These are phyloP conservation scores for Penicillium concentricum DNA, from an alignment of 2,329 filamentous ascomycete genomes.

Conservation along the genomic window DNA sequence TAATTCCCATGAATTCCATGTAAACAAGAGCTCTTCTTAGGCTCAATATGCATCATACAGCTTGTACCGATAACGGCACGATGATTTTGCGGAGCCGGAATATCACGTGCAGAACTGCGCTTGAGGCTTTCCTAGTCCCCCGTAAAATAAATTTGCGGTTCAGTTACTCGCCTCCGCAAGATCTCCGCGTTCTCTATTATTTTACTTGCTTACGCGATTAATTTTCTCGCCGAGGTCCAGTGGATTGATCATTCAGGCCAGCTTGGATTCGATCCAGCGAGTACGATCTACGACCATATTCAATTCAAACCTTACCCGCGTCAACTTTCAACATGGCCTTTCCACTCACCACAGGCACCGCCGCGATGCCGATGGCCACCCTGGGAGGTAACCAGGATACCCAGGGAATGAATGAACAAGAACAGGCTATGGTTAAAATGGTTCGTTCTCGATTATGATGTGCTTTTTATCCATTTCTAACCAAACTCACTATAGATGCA, in stretches of 20 bases:
- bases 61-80: neutral
- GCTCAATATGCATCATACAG: neutral
- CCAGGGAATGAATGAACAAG: slow-evolving; percentile 47
- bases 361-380: slow-evolving; percentile 30
- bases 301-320: neutral
- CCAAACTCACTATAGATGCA: slow-evolving; percentile 60
- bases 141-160: slow-evolving; percentile 37
- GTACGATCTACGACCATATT: neutral
- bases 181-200: slow-evolving; percentile 21
- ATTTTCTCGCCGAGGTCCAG: neutral
- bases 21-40: neutral
- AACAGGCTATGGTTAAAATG: slow-evolving; percentile 49
- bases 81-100: neutral
- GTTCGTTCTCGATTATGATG: slow-evolving; percentile 25
- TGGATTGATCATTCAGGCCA: neutral
- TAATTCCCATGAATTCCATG: neutral
- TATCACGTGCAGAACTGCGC: slow-evolving; percentile 25
- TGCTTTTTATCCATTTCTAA: neutral
- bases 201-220: slow-evolving; percentile 4
- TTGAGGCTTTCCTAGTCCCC: slow-evolving; percentile 10
- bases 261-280: neutral
- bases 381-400: slow-evolving; percentile 28
- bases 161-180: slow-evolving; percentile 33
- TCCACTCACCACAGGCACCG: slow-evolving; percentile 37
- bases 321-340: slow-evolving; percentile 33